These are phyloP conservation scores for Guyanaporus albipodus DNA, from an alignment of 768 basidiomycete genomes.

Conservation along the genomic window DNA sequence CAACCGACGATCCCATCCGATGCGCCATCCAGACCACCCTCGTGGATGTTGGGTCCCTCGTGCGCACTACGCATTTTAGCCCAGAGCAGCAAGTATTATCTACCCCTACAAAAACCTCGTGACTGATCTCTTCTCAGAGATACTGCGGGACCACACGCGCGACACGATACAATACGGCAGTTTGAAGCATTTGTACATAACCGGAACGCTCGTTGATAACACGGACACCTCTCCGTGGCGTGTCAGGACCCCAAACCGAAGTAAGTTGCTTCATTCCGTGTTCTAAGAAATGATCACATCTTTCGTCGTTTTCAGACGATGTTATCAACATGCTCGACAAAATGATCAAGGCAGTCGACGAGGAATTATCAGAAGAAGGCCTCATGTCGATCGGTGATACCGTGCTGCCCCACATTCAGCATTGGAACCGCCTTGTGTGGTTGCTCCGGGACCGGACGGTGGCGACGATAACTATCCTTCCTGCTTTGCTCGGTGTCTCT, in stretches of 20 bases:
- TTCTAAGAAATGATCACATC: background rate
- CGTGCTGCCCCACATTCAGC: conserved; percentile 16
- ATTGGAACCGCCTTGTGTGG: conserved; percentile 17
- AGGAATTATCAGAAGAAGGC: conserved; percentile 15
- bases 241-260: conserved; percentile 15
- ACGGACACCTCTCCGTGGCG: conserved; percentile 11
- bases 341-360: conserved; percentile 18
- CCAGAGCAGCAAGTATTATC: conserved; percentile 5
- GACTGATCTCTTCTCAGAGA: conserved; percentile 9
- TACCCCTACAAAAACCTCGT: background rate
- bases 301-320: conserved; percentile 6
- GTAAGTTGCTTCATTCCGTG: background rate
- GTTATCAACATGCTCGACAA: conserved; percentile 15
- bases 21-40: conserved; percentile 5
- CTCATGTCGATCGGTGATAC: conserved; percentile 17
- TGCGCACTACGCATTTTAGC: conserved; percentile 17
- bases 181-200: conserved; percentile 16
- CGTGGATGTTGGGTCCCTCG: conserved; percentile 19
- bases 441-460: conserved; percentile 5
- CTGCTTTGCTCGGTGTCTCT: conserved; percentile 19
- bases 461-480: conserved; percentile 4
- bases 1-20: background rate
- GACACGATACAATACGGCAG: conserved; percentile 7
- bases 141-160: conserved; percentile 2
- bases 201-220: conserved; percentile 11